phyloP scores from a whole-genome alignment of 2,329 filamentous ascomycete species.

The Aspergillus awamori region DNA sequence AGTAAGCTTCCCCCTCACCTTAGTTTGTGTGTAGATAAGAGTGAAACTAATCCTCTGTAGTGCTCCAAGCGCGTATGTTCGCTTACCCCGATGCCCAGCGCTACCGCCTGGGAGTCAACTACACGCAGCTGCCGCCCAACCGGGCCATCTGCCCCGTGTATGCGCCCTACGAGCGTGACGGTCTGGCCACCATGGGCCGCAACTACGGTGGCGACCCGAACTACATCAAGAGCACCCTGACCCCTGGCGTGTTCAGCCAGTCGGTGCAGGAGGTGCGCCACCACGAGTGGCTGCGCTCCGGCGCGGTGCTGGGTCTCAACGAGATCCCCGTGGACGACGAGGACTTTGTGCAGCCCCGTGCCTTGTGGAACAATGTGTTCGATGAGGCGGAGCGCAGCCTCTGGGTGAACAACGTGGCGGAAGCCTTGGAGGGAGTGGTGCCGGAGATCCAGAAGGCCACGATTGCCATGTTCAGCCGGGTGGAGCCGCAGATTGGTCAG shows the following conservation, averaged over 20 bases:
- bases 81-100: slow-evolving; percentile 60
- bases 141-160: slow-evolving; percentile 42
- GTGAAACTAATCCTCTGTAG: slow-evolving; percentile 23
- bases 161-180: slow-evolving; percentile 56
- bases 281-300: slow-evolving; percentile 24
- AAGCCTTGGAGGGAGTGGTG: slow-evolving; percentile 28
- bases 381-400: slow-evolving; percentile 26
- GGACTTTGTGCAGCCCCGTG: slow-evolving; percentile 36
- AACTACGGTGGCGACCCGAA: slow-evolving; percentile 65
- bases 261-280: slow-evolving; percentile 26
- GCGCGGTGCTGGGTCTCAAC: slow-evolving; percentile 28
- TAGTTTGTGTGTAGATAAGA: too few relatives aligned
- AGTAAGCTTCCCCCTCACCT: slow-evolving; percentile 28
- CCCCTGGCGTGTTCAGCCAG: slow-evolving; percentile 22
- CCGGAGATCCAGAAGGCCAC: slow-evolving; percentile 20
- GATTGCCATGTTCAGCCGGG: slow-evolving; percentile 26
- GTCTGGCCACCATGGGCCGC: slow-evolving; percentile 41
- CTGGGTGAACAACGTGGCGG: slow-evolving; percentile 28
- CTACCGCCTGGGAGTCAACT: slow-evolving; percentile 48
- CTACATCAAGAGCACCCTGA: slow-evolving; percentile 47
- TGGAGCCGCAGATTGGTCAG: slow-evolving; percentile 26
- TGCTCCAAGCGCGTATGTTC: slow-evolving; percentile 64
- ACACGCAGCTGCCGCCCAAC: slow-evolving; percentile 46
- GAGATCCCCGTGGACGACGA: slow-evolving; percentile 31
- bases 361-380: slow-evolving; percentile 34